These are phyloP conservation scores for Aspergillus biplanus DNA, from an alignment of 495 filamentous ascomycete species.

Conservation along the genomic window DNA sequence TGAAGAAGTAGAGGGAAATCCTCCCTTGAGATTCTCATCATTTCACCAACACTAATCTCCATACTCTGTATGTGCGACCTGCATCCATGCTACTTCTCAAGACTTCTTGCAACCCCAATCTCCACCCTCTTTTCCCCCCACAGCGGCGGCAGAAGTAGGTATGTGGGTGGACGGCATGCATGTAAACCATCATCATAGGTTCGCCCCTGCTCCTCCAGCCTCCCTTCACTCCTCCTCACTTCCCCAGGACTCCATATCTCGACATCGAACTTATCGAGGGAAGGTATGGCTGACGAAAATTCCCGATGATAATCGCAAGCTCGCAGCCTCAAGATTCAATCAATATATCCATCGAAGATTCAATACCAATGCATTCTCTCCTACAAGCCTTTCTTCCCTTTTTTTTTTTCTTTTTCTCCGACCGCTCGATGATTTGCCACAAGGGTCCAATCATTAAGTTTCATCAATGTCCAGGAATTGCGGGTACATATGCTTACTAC, in stretches of 20 bases:
- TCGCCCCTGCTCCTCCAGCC: not conserved
- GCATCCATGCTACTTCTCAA: not conserved
- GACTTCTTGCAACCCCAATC: not conserved
- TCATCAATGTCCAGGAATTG: too few species aligned
- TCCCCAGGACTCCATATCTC: not conserved
- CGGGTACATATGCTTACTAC: too few species aligned
- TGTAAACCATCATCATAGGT: not conserved
- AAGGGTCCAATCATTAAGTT: too few species aligned
- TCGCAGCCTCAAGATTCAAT: not conserved
- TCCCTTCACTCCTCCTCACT: not conserved
- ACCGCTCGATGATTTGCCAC: too few species aligned
- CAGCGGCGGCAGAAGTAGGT: not conserved
- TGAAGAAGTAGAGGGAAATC: too few species aligned
- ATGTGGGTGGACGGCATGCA: slow-evolving; percentile 6
- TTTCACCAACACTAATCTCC: not conserved
- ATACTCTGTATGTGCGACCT: not conserved
- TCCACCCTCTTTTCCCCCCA: not conserved
- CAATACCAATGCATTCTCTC: not conserved
- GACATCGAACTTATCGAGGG: not conserved
- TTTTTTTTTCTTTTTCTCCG: not conserved
- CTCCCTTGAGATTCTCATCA: too few species aligned
- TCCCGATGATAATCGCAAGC: slow-evolving; percentile 1
- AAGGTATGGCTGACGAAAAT: not conserved
- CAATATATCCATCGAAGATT: not conserved
- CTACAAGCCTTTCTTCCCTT: not conserved